Evolutionary conservation across 2,329 filamentous ascomycete genomes (phyloP), one percentile per base, ranked within the genome.

Genomic region (Fusarium begoniae): DNA sequence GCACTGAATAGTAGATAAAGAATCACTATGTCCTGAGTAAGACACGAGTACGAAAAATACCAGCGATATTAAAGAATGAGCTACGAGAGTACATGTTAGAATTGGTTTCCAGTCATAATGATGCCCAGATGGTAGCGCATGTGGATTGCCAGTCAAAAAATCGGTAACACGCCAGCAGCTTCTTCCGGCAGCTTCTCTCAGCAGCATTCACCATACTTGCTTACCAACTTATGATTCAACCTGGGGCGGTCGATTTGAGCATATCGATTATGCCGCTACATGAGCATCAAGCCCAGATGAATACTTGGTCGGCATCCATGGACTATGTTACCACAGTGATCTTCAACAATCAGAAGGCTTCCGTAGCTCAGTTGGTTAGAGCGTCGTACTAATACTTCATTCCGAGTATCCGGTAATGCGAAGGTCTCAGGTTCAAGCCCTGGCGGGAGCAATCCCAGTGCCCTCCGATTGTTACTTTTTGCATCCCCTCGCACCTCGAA

Each of bases 301-400:
- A 35, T 26, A 9, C 4, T 20, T 8, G 24, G 5, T 13, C 5
- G 15, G 17, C 24, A 26, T 17, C 7, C 8, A 66, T 66, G 1
- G 0, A 2, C 7, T 17, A 3, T 6, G 13, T 13, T 24, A 43
- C 6, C 4, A 7, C 1, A 1, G 0, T 3, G 3, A 1, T 11
- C 41, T 15, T 50, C 15, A 61, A 57, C 40, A 72, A 67, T 69
- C 51, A 69, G 76, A 76, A 59, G 74, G 77, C 77, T 79, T 79
- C 78, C 78, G 72, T 80, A 79, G 79, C 78, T 78, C 75, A 80
- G 78, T 79, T 79, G 78, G 79, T 80, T 80, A 80, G 77, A 78
- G 77, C 78, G 73, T 80, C 76, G 78, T 79, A 78, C 78, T 79
- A 80, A 80, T 80, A 80, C 69, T 77, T 71, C 63, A 70, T 57